Evolutionary conservation across 192 early-diverging fungal species (phyloP).

Genomic region (Entrophospora sp.): DNA sequence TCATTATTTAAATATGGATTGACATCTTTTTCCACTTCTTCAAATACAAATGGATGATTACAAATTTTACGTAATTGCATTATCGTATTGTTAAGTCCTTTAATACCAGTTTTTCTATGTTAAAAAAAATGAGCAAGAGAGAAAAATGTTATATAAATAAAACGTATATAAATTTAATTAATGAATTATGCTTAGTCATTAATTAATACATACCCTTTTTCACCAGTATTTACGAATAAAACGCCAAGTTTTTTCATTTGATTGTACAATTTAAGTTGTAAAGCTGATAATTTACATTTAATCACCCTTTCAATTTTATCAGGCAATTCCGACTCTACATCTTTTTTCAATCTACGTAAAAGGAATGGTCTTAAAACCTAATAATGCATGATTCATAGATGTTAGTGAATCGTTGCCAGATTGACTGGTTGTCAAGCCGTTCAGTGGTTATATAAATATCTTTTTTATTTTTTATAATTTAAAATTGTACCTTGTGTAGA

Average conservation of each 20-base stretch:
- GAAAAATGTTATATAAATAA: not conserved
- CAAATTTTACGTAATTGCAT: constrained; percentile 99
- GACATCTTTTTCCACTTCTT: constrained; percentile 78
- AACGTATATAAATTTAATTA: not conserved
- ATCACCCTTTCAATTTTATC: constrained; percentile 95
- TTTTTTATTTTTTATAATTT: not conserved
- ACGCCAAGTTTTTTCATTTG: constrained; percentile 77
- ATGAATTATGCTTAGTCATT: too few species aligned
- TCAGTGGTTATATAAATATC: not conserved
- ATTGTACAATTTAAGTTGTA: constrained; percentile 77
- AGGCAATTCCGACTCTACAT: constrained; percentile 95
- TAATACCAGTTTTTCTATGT: constrained; percentile 47
- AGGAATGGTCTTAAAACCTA: constrained; percentile 89
- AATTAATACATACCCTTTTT: constrained; percentile 51
- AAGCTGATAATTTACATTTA: constrained; percentile 80
- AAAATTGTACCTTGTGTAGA: constrained; percentile 73
- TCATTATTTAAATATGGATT: constrained; percentile 71
- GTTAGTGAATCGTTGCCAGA: too few species aligned
- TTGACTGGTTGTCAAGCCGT: too few species aligned
- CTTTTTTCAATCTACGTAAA: constrained; percentile 91
- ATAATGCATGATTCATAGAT: not conserved
- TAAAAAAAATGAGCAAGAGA: not conserved
- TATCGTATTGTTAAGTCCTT: constrained; percentile 87
- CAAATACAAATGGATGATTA: constrained; percentile 97
- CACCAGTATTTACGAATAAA: constrained; percentile 54